Evolutionary conservation across 1,284 basidiomycete species (phyloP), one percentile per base, ranked within the genome.

Genomic region (Naganishia sp.): DNA sequence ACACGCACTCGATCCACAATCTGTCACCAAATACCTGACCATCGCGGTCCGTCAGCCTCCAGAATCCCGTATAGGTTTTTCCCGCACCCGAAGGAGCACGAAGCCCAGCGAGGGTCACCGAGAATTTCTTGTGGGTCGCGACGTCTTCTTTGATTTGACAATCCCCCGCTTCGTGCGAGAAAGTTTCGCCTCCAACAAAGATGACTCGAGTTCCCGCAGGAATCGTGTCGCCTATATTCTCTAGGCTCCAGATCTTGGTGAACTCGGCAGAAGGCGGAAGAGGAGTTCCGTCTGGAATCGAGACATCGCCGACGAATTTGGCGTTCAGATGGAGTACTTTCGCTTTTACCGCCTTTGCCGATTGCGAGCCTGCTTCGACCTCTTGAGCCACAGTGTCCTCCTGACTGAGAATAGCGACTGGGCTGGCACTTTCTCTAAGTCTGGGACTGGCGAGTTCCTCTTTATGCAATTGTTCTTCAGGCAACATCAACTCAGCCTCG

Each of bases 1-100:
- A 23, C 44, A 68, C 67, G 52, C 49, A 69, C 68, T 65, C 65
- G 16, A 59, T 66, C 54, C 55, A 63, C n/a, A 69, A 53, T 31
- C 42, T 43, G n/a, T 69, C 55, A 11, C 68, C 68, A 28, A 69
- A 69, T 6, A 53, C 16, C n/a, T 54, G 45, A 33, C 68, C 68
- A 7, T 64, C 44, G 13, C 46, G 50, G 33, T 66, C 65, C 5
- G 55, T 28, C 49, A 69, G 45, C 39, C 61, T 48, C 59, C 50
- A 69, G 25, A 48, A 63, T 2, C 68, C 68, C n/a, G 55, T 33
- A 25, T 49, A 56, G 15, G 48, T 57, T 7, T 48, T 42, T 16
- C 57, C 60, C 13, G 36, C 13, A 5, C 18, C 48, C 3, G 28
- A 48, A 21, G 68, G 68, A 16, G 55, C 68, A 2, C 42, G 33